Base-by-base conservation (phyloP, 2,329 filamentous ascomycete genomes). In the Trichoderma semiorbis region DNA sequence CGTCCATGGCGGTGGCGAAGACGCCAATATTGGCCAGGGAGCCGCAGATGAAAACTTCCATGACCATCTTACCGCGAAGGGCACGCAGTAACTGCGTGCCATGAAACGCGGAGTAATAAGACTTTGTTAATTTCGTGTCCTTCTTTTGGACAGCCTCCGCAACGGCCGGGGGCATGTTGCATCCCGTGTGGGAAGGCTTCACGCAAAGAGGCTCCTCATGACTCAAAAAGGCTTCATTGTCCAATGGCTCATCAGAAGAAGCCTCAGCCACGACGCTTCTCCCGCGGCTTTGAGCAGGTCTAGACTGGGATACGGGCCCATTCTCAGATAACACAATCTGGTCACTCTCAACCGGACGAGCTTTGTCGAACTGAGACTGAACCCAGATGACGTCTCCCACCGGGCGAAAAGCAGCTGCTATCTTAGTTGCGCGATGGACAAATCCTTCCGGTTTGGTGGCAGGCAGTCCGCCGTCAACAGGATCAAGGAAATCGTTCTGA, bases 1-100 rank as follows among this genome's bases (percentile, higher is more conserved):
- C 96, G 78, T 98, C 96, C 74, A 97, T 86, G 4, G 94, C 94
- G 1, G 95, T 98, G 8, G 96, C 95, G 78, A 96, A 94, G 61
- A 98, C 91, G 36, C 94, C 95, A 43, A 97, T 85, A 77, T 98
- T 98, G 57, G 92, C 93, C 63, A 97, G 87, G 58, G 92, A 92
- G 26, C 96, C 96, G 77, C 93, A 97, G 28, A 98, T 88, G 81
- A 93, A 98, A 14, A 99, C 84, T 77, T 98, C 93, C 2, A 94
- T 97, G 72, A 97, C 90, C 75, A 98, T 91, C 74, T 91, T 92
- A n/a, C 90, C 90, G n/a, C 95, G 89, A 60, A 98, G 83, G n/a
- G 90, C 86, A 64, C 92, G 86, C 8, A 98, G 86, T 18, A 98
- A 85, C 63, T 88, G 87, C 0, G 91, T 93, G 10, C 89, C 89